A percentile compares a stretch with the other conserved stretches of the same genome.
Conservation (phyloP, 495 filamentous ascomycete species). For the Penicillium soppii region DNA sequence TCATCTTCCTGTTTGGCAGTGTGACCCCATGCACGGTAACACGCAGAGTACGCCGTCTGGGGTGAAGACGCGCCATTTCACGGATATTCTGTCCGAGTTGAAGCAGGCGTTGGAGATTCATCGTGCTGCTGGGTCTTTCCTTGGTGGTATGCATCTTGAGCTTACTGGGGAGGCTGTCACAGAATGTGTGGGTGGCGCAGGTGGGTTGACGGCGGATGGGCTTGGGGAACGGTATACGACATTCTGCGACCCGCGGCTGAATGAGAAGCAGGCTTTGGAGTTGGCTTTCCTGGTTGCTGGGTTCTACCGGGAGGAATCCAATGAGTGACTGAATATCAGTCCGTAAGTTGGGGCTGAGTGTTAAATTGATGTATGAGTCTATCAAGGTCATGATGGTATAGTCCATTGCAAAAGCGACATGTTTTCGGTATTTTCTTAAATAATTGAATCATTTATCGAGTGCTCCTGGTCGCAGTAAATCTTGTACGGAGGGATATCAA, state of each 20-base stretch:
- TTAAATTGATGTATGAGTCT: not conserved
- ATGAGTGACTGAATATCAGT: constrained; percentile 6
- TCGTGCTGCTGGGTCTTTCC: constrained; percentile 72
- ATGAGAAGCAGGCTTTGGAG: constrained; percentile 97
- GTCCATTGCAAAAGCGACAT: not conserved
- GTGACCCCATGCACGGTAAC: constrained; percentile 96
- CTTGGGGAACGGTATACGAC: constrained; percentile 85
- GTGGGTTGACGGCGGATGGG: constrained; percentile 82
- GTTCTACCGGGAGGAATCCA: constrained; percentile 59
- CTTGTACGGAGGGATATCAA: not conserved
- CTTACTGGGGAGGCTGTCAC: constrained; percentile 94
- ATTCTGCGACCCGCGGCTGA: constrained; percentile 92
- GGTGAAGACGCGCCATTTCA: constrained; percentile 88
- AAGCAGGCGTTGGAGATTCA: constrained; percentile 79
- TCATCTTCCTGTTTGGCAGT: constrained; percentile 90
- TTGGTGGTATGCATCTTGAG: constrained; percentile 94
- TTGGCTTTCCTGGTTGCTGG: constrained; percentile 91
- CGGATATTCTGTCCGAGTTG: constrained; percentile 81
- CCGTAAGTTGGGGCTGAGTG: not conserved
- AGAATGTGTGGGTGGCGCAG: constrained; percentile 91
- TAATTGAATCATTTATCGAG: not conserved
- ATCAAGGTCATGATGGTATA: too few species aligned
- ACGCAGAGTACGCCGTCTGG: constrained; percentile 59
- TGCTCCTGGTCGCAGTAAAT: too few species aligned
- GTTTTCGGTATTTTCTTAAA: not conserved